phyloP scores from a whole-genome alignment of 257 asterid species.

The Solanum pimpinellifolium region DNA sequence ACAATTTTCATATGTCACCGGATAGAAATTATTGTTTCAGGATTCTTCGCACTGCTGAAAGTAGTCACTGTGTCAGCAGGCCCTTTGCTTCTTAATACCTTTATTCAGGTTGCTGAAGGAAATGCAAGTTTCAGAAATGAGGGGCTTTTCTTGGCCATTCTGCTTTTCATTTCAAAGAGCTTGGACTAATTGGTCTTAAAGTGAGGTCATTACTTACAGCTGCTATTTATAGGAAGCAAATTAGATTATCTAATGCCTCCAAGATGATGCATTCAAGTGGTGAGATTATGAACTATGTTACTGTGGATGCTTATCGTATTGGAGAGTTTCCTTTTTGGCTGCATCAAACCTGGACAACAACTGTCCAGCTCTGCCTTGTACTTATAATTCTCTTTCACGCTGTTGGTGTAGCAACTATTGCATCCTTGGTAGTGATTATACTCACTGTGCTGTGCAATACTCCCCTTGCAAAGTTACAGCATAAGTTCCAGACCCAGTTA shows the following conservation, averaged over 20 bases:
- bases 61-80: conserved; percentile 60
- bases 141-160: conserved; percentile 44
- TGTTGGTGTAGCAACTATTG: conserved; percentile 5
- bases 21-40: conserved; percentile 44
- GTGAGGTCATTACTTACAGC: conserved; percentile 9
- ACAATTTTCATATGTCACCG: conserved; percentile 18
- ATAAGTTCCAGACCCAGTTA: conserved; percentile 4
- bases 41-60: conserved; percentile 32
- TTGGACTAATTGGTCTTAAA: conserved; percentile 36
- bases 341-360: conserved; percentile 11
- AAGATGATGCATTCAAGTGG: conserved; percentile 11
- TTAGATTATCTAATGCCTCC: not conserved
- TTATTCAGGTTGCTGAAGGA: conserved; percentile 64
- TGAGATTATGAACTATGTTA: conserved; percentile 11
- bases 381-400: not conserved
- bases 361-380: conserved; percentile 25
- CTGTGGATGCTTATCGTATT: conserved; percentile 9
- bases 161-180: conserved; percentile 47
- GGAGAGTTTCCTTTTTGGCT: conserved; percentile 9
- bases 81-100: conserved; percentile 60
- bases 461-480: conserved; percentile 10
- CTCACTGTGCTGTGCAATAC: conserved; percentile 2
- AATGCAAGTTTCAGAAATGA: conserved; percentile 26
- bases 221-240: conserved; percentile 3
- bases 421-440: conserved; percentile 1